phyloP scores from a whole-genome alignment of 805 yeast species.

The Grigorovia jiainica region DNA sequence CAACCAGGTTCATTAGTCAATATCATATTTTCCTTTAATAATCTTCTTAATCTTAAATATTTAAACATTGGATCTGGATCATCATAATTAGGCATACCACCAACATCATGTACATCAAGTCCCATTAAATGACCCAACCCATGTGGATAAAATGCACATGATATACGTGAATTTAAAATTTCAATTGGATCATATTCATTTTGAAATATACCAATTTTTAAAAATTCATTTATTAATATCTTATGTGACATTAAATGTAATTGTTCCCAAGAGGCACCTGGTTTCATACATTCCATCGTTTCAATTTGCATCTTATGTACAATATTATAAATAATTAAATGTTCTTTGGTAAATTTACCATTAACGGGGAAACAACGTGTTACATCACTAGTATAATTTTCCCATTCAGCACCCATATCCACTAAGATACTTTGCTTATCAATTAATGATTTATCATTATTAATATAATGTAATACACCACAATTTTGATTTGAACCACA shows the following conservation, averaged over 20 bases:
- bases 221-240: conserved; percentile 60
- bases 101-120: conserved; percentile 94
- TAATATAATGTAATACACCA: conserved; percentile 82
- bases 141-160: conserved; percentile 85
- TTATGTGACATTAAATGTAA: conserved; percentile 73
- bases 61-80: conserved; percentile 71
- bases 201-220: conserved; percentile 68
- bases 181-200: conserved; percentile 49
- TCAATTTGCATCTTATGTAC: conserved; percentile 76
- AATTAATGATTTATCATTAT: conserved; percentile 57
- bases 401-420: conserved; percentile 98
- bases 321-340: conserved; percentile 66
- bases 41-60: conserved; percentile 74
- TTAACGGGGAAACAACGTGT: conserved; percentile 89
- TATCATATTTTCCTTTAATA: conserved; percentile 66
- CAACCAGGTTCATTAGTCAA: conserved; percentile 93
- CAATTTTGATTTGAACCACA: conserved; percentile 91
- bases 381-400: conserved; percentile 84
- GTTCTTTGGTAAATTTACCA: conserved; percentile 87
- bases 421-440: conserved; percentile 62
- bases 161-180: conserved; percentile 57
- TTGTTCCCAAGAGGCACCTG: conserved; percentile 82
- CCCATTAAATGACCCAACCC: conserved; percentile 93
- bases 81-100: conserved; percentile 75
- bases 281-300: conserved; percentile 63